Percentiles rank a stretch among this genome's conserved stretches.
Conservation (phyloP, 495 filamentous ascomycete species). For the Hypoxylon fragiforme region DNA sequence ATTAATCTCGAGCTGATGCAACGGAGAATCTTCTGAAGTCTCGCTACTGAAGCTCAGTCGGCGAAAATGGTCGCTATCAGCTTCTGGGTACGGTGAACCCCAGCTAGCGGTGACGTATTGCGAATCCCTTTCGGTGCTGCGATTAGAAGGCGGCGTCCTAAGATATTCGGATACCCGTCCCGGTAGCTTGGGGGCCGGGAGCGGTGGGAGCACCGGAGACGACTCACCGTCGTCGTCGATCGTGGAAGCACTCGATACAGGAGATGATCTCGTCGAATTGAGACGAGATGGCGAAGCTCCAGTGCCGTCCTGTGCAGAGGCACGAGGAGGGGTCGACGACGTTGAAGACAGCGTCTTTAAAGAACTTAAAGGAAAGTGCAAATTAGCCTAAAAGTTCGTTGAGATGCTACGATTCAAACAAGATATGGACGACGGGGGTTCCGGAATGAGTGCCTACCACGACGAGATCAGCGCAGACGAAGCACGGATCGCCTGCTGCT, state of each 20-base stretch:
- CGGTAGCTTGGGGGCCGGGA: conserved; percentile 52
- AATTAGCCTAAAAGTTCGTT: conserved; percentile 12
- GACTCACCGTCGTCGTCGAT: conserved; percentile 54
- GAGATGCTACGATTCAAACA: conserved; percentile 5
- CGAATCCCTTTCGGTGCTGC: conserved; percentile 29
- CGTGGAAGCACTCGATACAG: conserved; percentile 57
- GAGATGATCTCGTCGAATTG: conserved; percentile 42
- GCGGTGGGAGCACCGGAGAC: conserved; percentile 57
- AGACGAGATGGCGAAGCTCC: conserved; percentile 35
- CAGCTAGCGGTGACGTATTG: conserved; percentile 67
- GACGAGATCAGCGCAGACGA: conserved; percentile 62
- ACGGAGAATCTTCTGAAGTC: conserved; percentile 54
- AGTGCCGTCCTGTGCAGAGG: conserved; percentile 53
- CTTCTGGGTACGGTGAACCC: conserved; percentile 72
- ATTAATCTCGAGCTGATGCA: conserved; percentile 54
- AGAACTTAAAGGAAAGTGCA: conserved; percentile 24
- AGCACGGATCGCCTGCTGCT: conserved; percentile 55
- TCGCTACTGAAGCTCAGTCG: conserved; percentile 56
- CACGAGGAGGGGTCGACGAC: conserved; percentile 56
- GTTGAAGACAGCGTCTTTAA: conserved; percentile 56
- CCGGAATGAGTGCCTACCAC: conserved; percentile 42
- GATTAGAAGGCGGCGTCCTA: conserved; percentile 52
- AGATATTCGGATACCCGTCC: conserved; percentile 51
- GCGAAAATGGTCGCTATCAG: conserved; percentile 48
- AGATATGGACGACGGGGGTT: conserved; percentile 4